Evolutionary conservation across 768 basidiomycete genomes (phyloP), one percentile per base, ranked within the genome.

Genomic region (Psilocybe sp.): DNA sequence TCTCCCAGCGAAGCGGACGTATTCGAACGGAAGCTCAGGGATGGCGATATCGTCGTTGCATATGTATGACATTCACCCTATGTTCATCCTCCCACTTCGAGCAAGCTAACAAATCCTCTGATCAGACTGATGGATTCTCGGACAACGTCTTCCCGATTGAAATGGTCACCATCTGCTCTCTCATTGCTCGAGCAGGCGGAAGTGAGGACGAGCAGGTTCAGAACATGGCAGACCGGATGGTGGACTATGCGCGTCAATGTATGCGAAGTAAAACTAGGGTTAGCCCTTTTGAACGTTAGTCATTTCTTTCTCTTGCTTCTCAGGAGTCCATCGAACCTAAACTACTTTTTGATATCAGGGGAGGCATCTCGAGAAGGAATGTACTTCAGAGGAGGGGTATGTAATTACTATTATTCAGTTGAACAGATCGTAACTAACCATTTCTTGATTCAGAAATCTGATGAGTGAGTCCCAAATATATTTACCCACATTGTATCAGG

Each of bases 231-330:
- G 82, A 90, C 58, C 78, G 82, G 16, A 71, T 90, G 44, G 81
- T 91, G 2, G 76, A 85, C 32, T 86, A 87, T 58, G 79, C 90
- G 2, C 75, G 73, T 51, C 65, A 71, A 20, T 89, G 86, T 61
- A 92, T 92, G 90, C 70, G 67, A 52, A 83, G 80, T 60, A 78
- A 76, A 53, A 74, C 69, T 47, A 71, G 84, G 57, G 73, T 79
- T 28, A 88, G 84, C 64, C 90, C 90, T 1, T 92, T 92, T 57
- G 82, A 89, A 67, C 78, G 86, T 80, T 62, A 60, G 83, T 70
- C 16, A 11, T 41, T 46, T 18, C 34, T 11, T 39, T 33, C 16
- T 20, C 36, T 23, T 38, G 44, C 33, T 39, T n/a, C 15, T 36
- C 49, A 7, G 19, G n/a, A 34, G n/a, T 12, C 34, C 54, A 19